Evolutionary conservation across 192 early-diverging fungal species (phyloP), one percentile per base, ranked within the genome.

Genomic region (Phlyctochytrium arcticum): DNA sequence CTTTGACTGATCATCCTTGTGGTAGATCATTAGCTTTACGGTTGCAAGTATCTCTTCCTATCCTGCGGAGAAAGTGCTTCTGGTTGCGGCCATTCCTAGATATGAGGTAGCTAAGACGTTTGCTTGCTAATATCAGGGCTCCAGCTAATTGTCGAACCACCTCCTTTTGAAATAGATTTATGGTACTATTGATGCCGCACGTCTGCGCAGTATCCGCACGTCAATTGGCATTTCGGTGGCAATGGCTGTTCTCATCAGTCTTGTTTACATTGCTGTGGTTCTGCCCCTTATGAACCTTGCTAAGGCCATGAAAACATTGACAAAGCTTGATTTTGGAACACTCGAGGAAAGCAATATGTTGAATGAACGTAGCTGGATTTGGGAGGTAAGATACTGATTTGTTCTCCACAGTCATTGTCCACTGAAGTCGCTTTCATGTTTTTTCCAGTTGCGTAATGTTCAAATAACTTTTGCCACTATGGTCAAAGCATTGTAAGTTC

Each of bases 401-500:
- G 1, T 53, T 29, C 12, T 19, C 21, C 1, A 24, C 50, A 53
- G 12, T 12, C 50, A 15, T 53, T 24, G 50, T 1, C 12, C 50
- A 19, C 50, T 26, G 50, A 19, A 1, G 24, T 53, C 12, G 3
- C 17, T 53, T n/a, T n/a, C n/a, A 26, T 19, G 50, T 15, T 15
- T 53, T 53, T 53, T 12, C 21, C 27, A 53, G 55, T 35, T 57
- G 55, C 21, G 55, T 17, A 57, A 57, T n/a, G 55, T 57, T 10
- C 55, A 57, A 24, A 35, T 34, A 2, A 57, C 55, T n/a, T 57
- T 57, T 29, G 55, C 55, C 32, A 57, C 55, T 15, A 57, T 57
- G 55, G 55, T 57, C 31, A 57, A 57, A 29, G 55, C 55, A 24
- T 57, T 57, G 55, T 57, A 57, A 57, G 55, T 57, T n/a, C 29